Base-by-base conservation (phyloP, 345 rosid genomes). In the Abelmoschus esculentus region DNA sequence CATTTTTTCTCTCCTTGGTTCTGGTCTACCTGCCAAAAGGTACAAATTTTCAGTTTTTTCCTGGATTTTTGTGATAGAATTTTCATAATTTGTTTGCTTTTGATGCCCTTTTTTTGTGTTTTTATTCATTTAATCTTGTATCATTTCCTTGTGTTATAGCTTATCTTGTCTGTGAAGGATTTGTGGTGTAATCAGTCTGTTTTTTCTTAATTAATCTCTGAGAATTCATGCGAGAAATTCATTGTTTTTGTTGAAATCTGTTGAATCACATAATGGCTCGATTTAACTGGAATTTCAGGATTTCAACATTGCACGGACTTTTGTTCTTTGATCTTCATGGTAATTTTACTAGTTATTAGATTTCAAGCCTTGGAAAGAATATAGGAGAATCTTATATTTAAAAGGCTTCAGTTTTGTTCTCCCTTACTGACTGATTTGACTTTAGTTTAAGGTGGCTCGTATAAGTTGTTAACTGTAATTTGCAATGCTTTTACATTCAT, bases 11-110 rank as follows among this genome's bases (percentile, higher is more conserved):
- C 7, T 18, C 31, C 56, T 70, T 15, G 42, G 5, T 38, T 29
- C 15, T 40, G 47, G 8, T 3, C 9, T 11, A 4, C 15, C 73
- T 52, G 69, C n/a, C 28, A 52, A 62, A 72, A 55, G 73, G 69
- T 72, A 38, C 14, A 7, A 3, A 19, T 26, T 10, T 69, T 19
- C 50, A 6, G 3, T 40, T 40, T 17, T 17, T 61, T 63, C 3
- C 14, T 10, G 15, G 26, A 14, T 36, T 61, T 62, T 62, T 62
- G 44, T 32, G 44, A 34, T 62, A 38, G 29, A 1, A 17, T 62
- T 10, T 10, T 18, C 15, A 18, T 18, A 17, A 40, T 63, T 63
- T 42, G n/a, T 38, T 17, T 40, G 15, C 1, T 18, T 29, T 36
- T 61, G 36, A 38, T 38, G 9, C 28, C 2, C 34, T 61, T 17